Conservation (phyloP, 371 early-diverging fungal genomes). For the Rhizopus microsporus region DNA sequence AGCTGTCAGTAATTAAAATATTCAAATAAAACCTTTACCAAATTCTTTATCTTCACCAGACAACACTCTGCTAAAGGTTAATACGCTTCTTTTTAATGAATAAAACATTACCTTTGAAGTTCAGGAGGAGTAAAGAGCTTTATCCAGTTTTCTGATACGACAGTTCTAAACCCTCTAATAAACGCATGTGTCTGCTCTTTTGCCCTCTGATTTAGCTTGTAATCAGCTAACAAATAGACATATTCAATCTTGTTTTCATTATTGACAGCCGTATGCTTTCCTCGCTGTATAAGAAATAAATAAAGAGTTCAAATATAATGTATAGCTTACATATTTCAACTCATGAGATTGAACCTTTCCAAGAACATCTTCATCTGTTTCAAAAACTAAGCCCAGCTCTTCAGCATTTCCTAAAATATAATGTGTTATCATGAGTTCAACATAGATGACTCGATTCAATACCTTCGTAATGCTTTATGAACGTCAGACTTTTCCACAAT, state of each 20-base stretch:
- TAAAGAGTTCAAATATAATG: conserved; percentile 2
- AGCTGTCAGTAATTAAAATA: background rate
- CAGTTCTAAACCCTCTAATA: conserved; percentile 67
- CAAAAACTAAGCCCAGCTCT: conserved; percentile 69
- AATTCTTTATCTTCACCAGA: conserved; percentile 76
- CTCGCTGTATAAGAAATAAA: conserved; percentile 51
- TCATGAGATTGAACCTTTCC: conserved; percentile 51
- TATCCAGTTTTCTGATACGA: conserved; percentile 70
- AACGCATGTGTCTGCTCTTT: conserved; percentile 83
- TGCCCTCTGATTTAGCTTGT: conserved; percentile 73
- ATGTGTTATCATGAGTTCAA: conserved; percentile 30
- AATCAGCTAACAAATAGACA: conserved; percentile 79
- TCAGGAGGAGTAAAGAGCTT: conserved; percentile 79
- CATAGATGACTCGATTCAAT: conserved; percentile 21
- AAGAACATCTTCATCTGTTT: conserved; percentile 61
- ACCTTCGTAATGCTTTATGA: conserved; percentile 78
- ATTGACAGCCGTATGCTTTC: conserved; percentile 70
- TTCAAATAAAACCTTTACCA: conserved; percentile 34
- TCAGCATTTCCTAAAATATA: conserved; percentile 37
- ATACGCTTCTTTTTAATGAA: conserved; percentile 18
- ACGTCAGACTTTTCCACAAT: conserved; percentile 77
- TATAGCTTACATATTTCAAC: conserved; percentile 42
- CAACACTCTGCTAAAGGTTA: conserved; percentile 55
- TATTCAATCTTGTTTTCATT: conserved; percentile 79
- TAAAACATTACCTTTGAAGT: conserved; percentile 61